Conservation (phyloP, 331 rosid species). For the Pyracantha coccinea region DNA sequence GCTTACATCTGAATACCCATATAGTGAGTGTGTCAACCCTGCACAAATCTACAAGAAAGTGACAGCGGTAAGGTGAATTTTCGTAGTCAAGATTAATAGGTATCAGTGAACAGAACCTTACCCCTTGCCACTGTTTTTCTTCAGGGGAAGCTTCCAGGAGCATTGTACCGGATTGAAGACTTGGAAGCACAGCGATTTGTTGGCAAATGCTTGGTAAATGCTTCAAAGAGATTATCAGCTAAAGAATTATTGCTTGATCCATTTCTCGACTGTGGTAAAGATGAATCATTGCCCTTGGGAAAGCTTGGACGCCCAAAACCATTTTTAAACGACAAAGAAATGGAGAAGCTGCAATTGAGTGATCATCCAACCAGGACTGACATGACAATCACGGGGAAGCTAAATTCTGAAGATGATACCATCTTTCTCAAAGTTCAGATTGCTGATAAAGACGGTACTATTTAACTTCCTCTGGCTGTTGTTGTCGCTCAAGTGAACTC, state of each 20-base stretch:
- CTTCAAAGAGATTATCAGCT: slow-evolving; percentile 55
- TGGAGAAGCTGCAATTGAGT: slow-evolving; percentile 38
- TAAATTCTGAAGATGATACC: slow-evolving; percentile 60
- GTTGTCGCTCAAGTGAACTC: background rate
- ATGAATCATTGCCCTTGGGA: slow-evolving; percentile 14
- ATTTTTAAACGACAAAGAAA: slow-evolving; percentile 53
- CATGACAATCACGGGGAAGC: slow-evolving; percentile 86
- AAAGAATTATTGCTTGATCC: slow-evolving; percentile 65
- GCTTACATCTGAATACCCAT: slow-evolving; percentile 78
- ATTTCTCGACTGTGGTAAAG: slow-evolving; percentile 43
- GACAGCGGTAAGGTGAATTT: slow-evolving; percentile 46
- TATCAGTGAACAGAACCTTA: slow-evolving; percentile 4
- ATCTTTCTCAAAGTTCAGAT: slow-evolving; percentile 76
- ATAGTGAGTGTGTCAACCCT: slow-evolving; percentile 71
- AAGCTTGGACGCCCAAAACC: slow-evolving; percentile 44
- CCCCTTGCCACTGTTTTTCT: slow-evolving; percentile 12
- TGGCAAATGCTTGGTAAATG: slow-evolving; percentile 60
- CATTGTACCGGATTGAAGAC: slow-evolving; percentile 53
- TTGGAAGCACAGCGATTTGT: slow-evolving; percentile 54
- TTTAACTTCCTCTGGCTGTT: background rate
- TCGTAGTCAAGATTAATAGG: background rate
- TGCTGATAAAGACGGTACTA: slow-evolving; percentile 56
- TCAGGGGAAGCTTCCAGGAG: slow-evolving; percentile 81
- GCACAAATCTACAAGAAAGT: slow-evolving; percentile 96
- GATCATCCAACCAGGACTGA: slow-evolving; percentile 34